These are phyloP conservation scores for Cryptosporidium felis DNA, from an alignment of 169 alveolate genomes.

Conservation along the genomic window DNA sequence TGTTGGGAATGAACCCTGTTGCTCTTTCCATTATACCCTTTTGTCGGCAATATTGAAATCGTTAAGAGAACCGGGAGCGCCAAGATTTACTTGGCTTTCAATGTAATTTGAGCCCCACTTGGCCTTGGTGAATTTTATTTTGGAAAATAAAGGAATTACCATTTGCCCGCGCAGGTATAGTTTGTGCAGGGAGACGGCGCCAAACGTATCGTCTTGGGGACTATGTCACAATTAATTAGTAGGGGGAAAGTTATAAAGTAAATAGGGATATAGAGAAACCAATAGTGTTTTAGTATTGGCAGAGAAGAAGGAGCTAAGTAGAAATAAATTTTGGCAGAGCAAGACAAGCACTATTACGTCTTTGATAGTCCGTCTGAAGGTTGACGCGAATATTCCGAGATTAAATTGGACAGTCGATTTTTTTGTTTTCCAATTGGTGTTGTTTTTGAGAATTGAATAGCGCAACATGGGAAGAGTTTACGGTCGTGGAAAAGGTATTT, in stretches of 20 bases:
- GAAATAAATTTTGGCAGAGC: neutral
- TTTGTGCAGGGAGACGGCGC: slow-evolving; percentile 38
- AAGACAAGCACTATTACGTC: slow-evolving; percentile 9
- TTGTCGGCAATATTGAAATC: too few species aligned
- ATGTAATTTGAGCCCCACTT: too few species aligned
- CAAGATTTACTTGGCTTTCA: too few species aligned
- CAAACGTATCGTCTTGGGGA: slow-evolving; percentile 9
- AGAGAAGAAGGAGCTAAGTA: neutral
- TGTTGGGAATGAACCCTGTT: too few species aligned
- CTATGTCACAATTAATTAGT: neutral
- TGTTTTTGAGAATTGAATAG: neutral
- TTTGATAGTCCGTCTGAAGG: neutral
- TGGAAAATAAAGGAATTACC: too few species aligned
- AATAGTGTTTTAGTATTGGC: too few species aligned
- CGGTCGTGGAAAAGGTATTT: slow-evolving; percentile 71
- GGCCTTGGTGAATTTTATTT: too few species aligned
- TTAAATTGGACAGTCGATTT: neutral
- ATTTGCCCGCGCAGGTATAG: neutral
- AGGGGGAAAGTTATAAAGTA: neutral
- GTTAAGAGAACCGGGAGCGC: too few species aligned
- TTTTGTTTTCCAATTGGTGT: neutral
- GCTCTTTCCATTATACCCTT: too few species aligned
- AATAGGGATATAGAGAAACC: neutral
- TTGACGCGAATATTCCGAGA: neutral
- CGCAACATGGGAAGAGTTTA: slow-evolving; percentile 66